Evolutionary conservation across 169 alveolate genomes (phyloP).

Genomic region (Cryptosporidium ubiquitum): DNA sequence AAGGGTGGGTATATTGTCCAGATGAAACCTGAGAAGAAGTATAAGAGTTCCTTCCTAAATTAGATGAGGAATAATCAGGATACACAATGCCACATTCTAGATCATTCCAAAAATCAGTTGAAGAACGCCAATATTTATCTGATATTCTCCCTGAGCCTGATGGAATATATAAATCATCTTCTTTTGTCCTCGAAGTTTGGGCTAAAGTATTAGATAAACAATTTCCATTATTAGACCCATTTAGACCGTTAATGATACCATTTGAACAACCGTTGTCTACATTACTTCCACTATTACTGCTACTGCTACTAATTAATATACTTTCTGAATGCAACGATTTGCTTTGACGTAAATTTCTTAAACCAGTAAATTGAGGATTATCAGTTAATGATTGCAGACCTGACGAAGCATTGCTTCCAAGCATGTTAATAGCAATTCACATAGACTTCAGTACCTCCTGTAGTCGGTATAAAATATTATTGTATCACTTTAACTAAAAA

Average conservation of each 20-base stretch:
- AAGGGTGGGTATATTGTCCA: constrained; percentile 47
- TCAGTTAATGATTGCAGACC: constrained; percentile 24
- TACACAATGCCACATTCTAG: constrained; percentile 67
- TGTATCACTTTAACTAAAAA: not conserved
- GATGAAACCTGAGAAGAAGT: constrained; percentile 16
- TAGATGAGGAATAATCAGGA: constrained; percentile 53
- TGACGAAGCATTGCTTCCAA: constrained; percentile 68
- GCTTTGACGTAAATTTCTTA: constrained; percentile 65
- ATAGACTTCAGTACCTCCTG: not conserved
- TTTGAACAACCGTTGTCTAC: not conserved
- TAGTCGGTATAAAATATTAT: not conserved
- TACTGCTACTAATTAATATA: not conserved
- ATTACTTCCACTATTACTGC: not conserved
- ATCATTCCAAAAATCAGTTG: constrained; percentile 64
- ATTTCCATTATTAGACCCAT: not conserved
- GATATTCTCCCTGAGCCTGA: not conserved
- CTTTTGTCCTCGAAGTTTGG: not conserved
- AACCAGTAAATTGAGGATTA: constrained; percentile 46
- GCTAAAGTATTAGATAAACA: not conserved
- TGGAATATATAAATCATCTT: constrained; percentile 16
- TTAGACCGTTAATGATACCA: not conserved
- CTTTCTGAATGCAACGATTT: constrained; percentile 4
- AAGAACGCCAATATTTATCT: constrained; percentile 65
- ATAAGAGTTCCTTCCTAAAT: constrained; percentile 24
- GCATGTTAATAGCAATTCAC: constrained; percentile 37